Conservation (phyloP, 495 filamentous ascomycete species). For the Lepraria neglecta region DNA sequence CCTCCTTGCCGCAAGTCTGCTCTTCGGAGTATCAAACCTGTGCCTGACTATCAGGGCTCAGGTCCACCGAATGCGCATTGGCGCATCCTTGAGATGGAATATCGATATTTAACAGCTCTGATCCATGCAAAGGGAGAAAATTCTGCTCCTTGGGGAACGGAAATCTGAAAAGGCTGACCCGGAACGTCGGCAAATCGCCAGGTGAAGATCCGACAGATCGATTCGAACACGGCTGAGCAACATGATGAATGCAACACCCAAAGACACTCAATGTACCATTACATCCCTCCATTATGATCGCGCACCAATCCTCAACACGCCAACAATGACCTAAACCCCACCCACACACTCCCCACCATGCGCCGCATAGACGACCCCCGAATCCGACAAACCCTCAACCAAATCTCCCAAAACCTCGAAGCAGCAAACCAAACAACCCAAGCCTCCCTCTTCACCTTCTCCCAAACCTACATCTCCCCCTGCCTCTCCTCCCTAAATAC, state of each 20-base stretch:
- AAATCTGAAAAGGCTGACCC: too few relatives aligned
- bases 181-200: too few relatives aligned
- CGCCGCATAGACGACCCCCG: constrained; percentile 86
- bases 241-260: neutral
- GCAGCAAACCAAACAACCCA: constrained; percentile 87
- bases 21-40: too few relatives aligned
- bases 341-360: constrained; percentile 33
- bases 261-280: neutral
- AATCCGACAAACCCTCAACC: constrained; percentile 87
- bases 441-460: constrained; percentile 79
- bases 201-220: too few relatives aligned
- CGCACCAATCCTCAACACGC: neutral
- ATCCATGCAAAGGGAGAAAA: too few relatives aligned
- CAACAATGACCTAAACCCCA: neutral
- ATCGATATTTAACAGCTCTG: too few relatives aligned
- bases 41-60: too few relatives aligned
- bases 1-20: too few relatives aligned
- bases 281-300: neutral
- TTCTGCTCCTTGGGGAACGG: too few relatives aligned
- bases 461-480: constrained; percentile 75
- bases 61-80: too few relatives aligned
- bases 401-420: constrained; percentile 87
- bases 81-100: too few relatives aligned
- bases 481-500: constrained; percentile 63
- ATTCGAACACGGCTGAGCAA: too few relatives aligned